Evolutionary conservation across 352 stramenopile species (phyloP).

Genomic region (Phytophthora sansomeana): DNA sequence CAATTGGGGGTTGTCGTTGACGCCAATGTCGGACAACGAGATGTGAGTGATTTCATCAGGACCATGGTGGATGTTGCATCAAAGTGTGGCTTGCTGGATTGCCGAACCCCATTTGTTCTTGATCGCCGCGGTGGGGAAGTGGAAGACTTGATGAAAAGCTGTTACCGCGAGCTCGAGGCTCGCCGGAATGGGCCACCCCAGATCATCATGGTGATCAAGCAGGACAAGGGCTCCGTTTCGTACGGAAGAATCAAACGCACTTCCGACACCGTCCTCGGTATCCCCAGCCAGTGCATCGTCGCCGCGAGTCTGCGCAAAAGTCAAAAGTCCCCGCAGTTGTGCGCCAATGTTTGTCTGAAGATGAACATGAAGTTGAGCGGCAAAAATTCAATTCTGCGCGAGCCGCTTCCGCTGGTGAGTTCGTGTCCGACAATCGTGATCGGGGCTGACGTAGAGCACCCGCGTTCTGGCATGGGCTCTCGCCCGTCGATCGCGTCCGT

Average conservation of each 20-base stretch:
- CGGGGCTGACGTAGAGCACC: slow-evolving; percentile 76
- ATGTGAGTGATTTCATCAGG: slow-evolving; percentile 49
- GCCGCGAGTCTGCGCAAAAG: slow-evolving; percentile 41
- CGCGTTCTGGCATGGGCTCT: slow-evolving; percentile 57
- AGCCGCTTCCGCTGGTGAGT: slow-evolving; percentile 51
- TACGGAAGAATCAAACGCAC: slow-evolving; percentile 74
- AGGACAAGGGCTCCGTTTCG: slow-evolving; percentile 38
- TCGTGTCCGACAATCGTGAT: slow-evolving; percentile 73
- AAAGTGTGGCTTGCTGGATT: slow-evolving; percentile 43
- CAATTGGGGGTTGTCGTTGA: slow-evolving; percentile 66
- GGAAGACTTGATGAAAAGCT: slow-evolving; percentile 67
- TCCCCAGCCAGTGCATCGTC: slow-evolving; percentile 75
- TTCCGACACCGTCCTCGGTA: slow-evolving; percentile 67
- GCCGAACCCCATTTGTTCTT: slow-evolving; percentile 36
- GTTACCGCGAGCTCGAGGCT: slow-evolving; percentile 46
- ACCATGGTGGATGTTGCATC: slow-evolving; percentile 40
- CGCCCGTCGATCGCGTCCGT: slow-evolving; percentile 77
- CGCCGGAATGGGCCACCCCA: slow-evolving; percentile 37
- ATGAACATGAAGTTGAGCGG: slow-evolving; percentile 81
- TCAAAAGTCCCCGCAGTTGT: slow-evolving; percentile 50
- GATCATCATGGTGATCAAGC: slow-evolving; percentile 65
- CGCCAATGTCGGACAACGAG: slow-evolving; percentile 33
- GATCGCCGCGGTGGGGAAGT: slow-evolving; percentile 41
- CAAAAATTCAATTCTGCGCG: slow-evolving; percentile 62
- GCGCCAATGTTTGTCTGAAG: slow-evolving; percentile 70